Percentiles rank a stretch among this genome's conserved stretches.
Conservation (phyloP, 1,284 basidiomycete species). For the Apiotrichum sp. region DNA sequence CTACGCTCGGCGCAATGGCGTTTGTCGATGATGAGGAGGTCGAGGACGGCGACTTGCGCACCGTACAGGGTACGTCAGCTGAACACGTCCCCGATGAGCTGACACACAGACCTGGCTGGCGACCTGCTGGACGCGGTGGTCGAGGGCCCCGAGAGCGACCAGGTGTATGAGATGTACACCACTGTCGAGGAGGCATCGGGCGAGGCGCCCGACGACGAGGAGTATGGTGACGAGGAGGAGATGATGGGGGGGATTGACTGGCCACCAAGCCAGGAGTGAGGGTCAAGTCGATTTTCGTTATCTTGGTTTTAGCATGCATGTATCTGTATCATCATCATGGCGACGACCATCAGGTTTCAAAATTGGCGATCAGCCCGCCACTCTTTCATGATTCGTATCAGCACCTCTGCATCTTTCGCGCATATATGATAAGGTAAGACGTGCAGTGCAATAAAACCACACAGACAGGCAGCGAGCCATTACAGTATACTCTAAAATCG, state of each 20-base stretch:
- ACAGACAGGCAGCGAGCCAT: neutral
- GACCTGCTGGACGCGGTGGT: conserved; percentile 65
- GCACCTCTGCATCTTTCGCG: neutral
- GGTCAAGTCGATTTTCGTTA: no score
- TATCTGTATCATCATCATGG: no score
- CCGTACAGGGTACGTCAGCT: conserved; percentile 41
- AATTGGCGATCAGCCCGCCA: no score
- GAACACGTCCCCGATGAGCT: no score
- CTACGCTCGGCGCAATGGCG: conserved; percentile 65
- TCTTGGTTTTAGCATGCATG: no score
- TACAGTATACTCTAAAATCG: neutral
- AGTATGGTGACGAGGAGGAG: conserved; percentile 1
- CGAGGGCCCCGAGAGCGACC: conserved; percentile 63
- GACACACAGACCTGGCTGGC: conserved; percentile 62
- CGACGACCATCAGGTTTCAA: no score
- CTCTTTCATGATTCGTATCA: no score
- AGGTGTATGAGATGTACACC: conserved; percentile 61
- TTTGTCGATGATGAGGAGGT: conserved; percentile 58
- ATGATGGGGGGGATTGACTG: neutral
- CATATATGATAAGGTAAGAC: neutral
- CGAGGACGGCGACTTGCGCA: conserved; percentile 10
- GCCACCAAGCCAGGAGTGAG: neutral
- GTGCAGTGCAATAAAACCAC: neutral
- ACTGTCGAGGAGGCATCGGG: conserved; percentile 1
- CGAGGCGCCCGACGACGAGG: neutral